Base-by-base conservation (phyloP, 768 basidiomycete genomes). In the Megacollybia marginata region DNA sequence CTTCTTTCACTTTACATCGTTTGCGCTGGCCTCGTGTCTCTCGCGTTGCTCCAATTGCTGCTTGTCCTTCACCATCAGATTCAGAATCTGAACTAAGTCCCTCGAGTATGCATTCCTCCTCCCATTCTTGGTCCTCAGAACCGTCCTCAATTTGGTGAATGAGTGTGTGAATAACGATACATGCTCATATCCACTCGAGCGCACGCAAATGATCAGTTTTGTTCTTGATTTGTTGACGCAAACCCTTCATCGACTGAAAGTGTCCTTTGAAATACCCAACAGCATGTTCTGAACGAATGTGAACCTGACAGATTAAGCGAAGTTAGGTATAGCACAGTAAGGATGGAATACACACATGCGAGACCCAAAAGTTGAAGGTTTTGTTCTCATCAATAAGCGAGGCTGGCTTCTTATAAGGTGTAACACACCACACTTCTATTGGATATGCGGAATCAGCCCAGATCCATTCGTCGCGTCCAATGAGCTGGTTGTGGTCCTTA, bases 401-500 rank as follows among this genome's bases (percentile, higher is more conserved):
- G 2, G 52, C 51, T 4, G 64, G 63, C 49, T 61, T 59, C 47
- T 67, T 69, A 51, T 65, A 65, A 5, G 65, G 64, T 1, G 65
- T 55, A 23, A 61, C 46, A 53, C 54, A 59, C 64, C 64, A 64
- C 47, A 35, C 31, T 13, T 63, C 55, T 10, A 66, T 40, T 7
- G 59, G 52, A 55, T 66, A 66, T 20, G 62, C 64, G 0, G 63
- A 61, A 47, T 66, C 63, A 15, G 61, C 63, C 63, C 63, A 66
- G 5, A 61, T 49, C n/a, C n/a, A n/a, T n/a, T n/a, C n/a, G n/a
- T n/a, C n/a, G n/a, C n/a, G n/a, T n/a, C n/a, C n/a, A n/a, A 63
- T 46, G 15, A 62, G 49, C 7, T 20, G 10, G 28, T 40, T 15
- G 28, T 52, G 56, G 13, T 58, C 34, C 10, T 53, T 44, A 32